Base-by-base conservation (phyloP, 2,329 filamentous ascomycete genomes). In the Trichoderma semiorbis region DNA sequence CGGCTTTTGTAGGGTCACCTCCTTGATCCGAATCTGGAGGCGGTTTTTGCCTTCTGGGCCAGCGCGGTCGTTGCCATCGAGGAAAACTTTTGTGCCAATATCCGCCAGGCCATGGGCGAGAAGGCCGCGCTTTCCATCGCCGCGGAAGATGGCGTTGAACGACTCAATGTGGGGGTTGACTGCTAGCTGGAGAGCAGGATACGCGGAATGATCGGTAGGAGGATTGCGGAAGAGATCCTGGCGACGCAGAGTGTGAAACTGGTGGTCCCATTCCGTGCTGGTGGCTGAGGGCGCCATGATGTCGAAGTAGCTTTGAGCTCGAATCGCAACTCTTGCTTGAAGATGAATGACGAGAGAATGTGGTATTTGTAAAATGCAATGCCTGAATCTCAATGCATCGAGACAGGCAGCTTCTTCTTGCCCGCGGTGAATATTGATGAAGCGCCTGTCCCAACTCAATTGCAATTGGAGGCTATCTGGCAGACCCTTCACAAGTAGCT, bases 121-220 rank as follows among this genome's bases (percentile, higher is more conserved):
- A 72, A 90, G 80, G 57, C 85, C 81, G 16, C 79, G 80, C 74
- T 81, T 83, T 64, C 93, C 93, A 81, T 91, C 87, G 72, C 87
- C 85, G 36, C 90, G 89, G 79, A 98, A 97, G 62, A 98, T 87
- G 67, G 91, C 91, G 85, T 99, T 97, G 89, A 98, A 99, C 7
- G 96, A 96, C 78, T 98, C 91, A 77, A 98, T 92, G 82, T 99
- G 96, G 64, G 96, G 96, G 75, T 93, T 88, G 72, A 98, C 91
- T n/a, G 95, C 93, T 73, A 89, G 88, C 77, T 95, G 92, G 62
- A 99, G 89, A 26, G 92, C 88, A 16, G 96, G 96, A 79, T 97
- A 98, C 72, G 95, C 94, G 11, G 92, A 92, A 76, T 90, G 92
- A 80, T 98, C 95, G 78, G 89, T 92, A 0, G 96, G 95, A 21